Conservation (phyloP, 2,329 filamentous ascomycete genomes). For the Aspergillus glaucus region DNA sequence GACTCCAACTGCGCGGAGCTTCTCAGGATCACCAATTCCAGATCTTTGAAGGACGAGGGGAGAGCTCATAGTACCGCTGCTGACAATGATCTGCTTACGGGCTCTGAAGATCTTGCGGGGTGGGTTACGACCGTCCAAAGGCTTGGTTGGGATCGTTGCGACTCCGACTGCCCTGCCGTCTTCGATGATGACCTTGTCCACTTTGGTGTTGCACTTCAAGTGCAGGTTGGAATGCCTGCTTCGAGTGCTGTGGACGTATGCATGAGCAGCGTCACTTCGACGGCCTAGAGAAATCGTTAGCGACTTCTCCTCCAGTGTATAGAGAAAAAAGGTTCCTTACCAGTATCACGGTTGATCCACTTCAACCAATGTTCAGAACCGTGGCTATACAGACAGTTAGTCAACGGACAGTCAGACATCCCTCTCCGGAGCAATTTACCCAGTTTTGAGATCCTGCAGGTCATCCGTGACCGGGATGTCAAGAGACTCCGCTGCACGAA, state of each 20-base stretch:
- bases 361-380: constrained; percentile 80
- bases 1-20: constrained; percentile 62
- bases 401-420: not conserved
- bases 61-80: constrained; percentile 65
- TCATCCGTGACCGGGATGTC: constrained; percentile 71
- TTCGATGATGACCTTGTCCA: constrained; percentile 70
- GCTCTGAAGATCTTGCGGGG: constrained; percentile 57
- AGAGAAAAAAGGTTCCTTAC: constrained; percentile 24
- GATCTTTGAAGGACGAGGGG: constrained; percentile 70
- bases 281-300: constrained; percentile 51
- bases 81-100: constrained; percentile 68
- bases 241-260: constrained; percentile 70
- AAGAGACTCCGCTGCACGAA: constrained; percentile 65
- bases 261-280: constrained; percentile 70
- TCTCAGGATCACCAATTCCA: constrained; percentile 66
- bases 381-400: constrained; percentile 31
- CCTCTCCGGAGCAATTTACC: constrained; percentile 13
- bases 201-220: constrained; percentile 67
- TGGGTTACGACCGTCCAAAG: constrained; percentile 50
- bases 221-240: constrained; percentile 65
- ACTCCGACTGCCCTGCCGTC: constrained; percentile 66
- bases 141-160: constrained; percentile 64
- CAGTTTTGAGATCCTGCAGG: constrained; percentile 59
- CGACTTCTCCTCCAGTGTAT: not conserved
- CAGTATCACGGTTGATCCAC: constrained; percentile 65